Evolutionary conservation across 306 rosid genomes (phyloP), one percentile per base, ranked within the genome.

Genomic region (Lathyrus tuberosus): DNA sequence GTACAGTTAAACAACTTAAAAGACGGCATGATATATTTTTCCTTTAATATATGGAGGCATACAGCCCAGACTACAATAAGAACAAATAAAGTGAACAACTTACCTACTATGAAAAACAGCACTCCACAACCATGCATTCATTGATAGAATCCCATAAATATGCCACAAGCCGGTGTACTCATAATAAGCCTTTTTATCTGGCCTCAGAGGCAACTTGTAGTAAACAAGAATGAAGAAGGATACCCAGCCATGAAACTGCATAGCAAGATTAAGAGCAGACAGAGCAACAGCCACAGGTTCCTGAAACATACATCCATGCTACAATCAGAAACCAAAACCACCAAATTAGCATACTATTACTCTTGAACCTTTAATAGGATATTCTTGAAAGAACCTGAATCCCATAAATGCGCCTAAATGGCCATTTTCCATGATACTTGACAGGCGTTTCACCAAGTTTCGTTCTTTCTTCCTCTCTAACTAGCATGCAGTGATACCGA

Each of bases 221-320:
- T 94, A 84, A 56, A 91, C 65, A 75, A 91, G 92, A 84, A 94
- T 91, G 81, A 91, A 94, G 77, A 94, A 94, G 2, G 99, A 94
- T 41, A 94, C 86, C 99, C 99, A 94, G 18, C 99, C 99, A 69
- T 94, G 99, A 85, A 94, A 94, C 72, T 94, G 99, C 79, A 87
- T 80, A 5, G 99, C 95, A 57, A 90, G 99, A 83, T 94, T 94
- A 78, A 94, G 89, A 30, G 95, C 88, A 58, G 96, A 87, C 38
- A 94, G 78, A 62, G 95, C 89, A 78, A 94, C 97, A 53, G 99
- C 88, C 49, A 87, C 91, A 17, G 99, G 99, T 79, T 94, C 99
- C 99, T 94, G 70, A 65, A 63, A 79, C 64, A 81, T 16, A 64
- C 59, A 72, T 67, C 24, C 60, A 48, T 48, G 63, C 40, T n/a